These are phyloP conservation scores for Carex myosuroides DNA, from an alignment of 176 grass and related monocot species.

Conservation along the genomic window DNA sequence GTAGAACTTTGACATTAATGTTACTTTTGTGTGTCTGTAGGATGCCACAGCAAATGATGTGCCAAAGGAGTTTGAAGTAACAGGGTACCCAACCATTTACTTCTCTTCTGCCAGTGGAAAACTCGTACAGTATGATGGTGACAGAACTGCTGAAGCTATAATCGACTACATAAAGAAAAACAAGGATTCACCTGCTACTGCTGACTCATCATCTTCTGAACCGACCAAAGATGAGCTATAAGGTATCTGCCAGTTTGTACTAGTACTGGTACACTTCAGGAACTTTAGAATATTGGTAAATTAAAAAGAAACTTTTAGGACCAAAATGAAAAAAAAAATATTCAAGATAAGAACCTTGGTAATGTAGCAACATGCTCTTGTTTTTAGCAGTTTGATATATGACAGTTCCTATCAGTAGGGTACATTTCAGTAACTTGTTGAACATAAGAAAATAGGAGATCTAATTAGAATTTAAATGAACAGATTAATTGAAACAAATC, in stretches of 20 bases:
- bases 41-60: constrained; percentile 79
- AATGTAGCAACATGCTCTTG: background rate
- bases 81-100: constrained; percentile 87
- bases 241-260: constrained; percentile 10
- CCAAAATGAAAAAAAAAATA: background rate
- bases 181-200: constrained; percentile 35
- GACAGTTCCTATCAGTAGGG: background rate
- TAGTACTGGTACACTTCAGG: background rate
- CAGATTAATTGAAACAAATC: background rate
- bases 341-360: background rate
- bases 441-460: background rate
- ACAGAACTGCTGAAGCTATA: constrained; percentile 54
- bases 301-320: background rate
- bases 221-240: constrained; percentile 23
- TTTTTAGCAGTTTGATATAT: background rate
- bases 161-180: constrained; percentile 57
- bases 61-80: constrained; percentile 45
- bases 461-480: background rate
- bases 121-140: constrained; percentile 32
- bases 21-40: constrained; percentile 19
- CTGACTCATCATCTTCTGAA: background rate
- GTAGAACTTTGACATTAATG: background rate
- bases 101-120: constrained; percentile 71
- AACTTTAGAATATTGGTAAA: background rate
- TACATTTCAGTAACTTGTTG: background rate